phyloP scores from a whole-genome alignment of 2,329 filamentous ascomycete genomes.

The Calonectria henricotiae region DNA sequence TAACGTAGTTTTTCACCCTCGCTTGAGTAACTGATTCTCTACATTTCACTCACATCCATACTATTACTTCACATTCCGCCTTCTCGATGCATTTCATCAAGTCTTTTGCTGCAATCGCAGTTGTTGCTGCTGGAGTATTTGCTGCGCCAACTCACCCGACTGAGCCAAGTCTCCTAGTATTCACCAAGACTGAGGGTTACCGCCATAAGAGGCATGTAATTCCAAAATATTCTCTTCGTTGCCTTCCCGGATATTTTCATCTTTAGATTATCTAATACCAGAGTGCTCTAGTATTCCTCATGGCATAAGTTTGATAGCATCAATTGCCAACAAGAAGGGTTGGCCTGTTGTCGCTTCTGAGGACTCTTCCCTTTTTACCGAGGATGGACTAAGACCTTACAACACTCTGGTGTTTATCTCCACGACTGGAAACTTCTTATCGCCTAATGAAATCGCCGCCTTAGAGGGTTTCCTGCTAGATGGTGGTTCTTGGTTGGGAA shows the following conservation, averaged over 20 bases:
- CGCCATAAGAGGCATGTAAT: not conserved
- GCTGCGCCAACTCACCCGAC: not conserved
- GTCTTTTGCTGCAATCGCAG: not conserved
- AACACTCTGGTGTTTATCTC: slow-evolving; percentile 11
- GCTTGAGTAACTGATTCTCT: no score
- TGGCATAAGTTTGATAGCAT: not conserved
- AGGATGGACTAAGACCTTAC: not conserved
- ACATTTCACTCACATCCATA: not conserved
- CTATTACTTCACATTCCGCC: accelerated
- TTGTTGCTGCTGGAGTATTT: not conserved
- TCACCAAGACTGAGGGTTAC: not conserved
- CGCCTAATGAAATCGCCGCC: not conserved
- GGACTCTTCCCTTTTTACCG: slow-evolving; percentile 3
- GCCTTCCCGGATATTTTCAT: not conserved
- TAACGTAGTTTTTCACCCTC: no score
- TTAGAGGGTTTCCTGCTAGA: not conserved
- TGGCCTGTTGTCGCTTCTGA: slow-evolving; percentile 7
- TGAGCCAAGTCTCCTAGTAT: not conserved
- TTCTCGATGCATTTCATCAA: not conserved
- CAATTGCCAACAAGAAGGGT: not conserved
- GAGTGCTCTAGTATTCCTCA: not conserved
- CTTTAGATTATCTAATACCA: not conserved
- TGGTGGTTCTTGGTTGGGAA: slow-evolving; percentile 8
- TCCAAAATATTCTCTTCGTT: no score
- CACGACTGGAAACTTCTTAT: slow-evolving; percentile 5